Evolutionary conservation across 176 grass and related monocot species (phyloP).

Genomic region (Bolboschoenus planiculmis): DNA sequence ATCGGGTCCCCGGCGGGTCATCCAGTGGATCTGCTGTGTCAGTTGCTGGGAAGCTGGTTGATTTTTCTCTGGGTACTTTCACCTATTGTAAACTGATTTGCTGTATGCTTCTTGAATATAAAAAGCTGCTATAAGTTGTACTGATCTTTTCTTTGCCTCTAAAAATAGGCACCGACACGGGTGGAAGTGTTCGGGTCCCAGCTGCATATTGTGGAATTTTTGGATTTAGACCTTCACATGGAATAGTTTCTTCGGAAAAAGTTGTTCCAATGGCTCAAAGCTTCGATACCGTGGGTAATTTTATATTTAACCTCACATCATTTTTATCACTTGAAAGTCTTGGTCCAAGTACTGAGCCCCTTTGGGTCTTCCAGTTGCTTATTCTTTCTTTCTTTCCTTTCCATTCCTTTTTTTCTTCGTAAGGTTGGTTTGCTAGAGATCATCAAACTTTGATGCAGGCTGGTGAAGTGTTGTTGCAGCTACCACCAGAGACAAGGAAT

Average conservation of each 20-base stretch:
- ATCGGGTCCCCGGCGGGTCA: slow-evolving; percentile 71
- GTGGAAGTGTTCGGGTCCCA: slow-evolving; percentile 83
- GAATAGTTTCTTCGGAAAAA: slow-evolving; percentile 34
- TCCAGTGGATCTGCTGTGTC: slow-evolving; percentile 85
- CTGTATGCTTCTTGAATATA: background rate
- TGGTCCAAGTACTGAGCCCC: background rate
- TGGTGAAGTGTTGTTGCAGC: slow-evolving; percentile 38
- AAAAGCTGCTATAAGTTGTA: background rate
- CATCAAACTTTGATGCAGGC: slow-evolving; percentile 40
- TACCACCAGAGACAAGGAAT: slow-evolving; percentile 29
- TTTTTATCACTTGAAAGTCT: background rate
- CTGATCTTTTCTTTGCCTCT: background rate
- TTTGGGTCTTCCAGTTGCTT: background rate
- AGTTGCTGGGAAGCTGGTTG: slow-evolving; percentile 54
- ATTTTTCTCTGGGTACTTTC: slow-evolving; percentile 62
- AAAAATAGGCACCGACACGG: slow-evolving; percentile 64
- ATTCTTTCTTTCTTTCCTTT: background rate
- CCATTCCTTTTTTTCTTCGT: background rate
- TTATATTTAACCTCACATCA: background rate
- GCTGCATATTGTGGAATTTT: slow-evolving; percentile 81
- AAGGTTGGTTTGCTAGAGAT: slow-evolving; percentile 87
- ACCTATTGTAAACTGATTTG: background rate
- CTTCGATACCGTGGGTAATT: slow-evolving; percentile 79
- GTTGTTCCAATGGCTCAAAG: slow-evolving; percentile 74
- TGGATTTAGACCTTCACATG: slow-evolving; percentile 77